Conservation (phyloP, 257 asterid genomes). For the Solanum ossicruentum region DNA sequence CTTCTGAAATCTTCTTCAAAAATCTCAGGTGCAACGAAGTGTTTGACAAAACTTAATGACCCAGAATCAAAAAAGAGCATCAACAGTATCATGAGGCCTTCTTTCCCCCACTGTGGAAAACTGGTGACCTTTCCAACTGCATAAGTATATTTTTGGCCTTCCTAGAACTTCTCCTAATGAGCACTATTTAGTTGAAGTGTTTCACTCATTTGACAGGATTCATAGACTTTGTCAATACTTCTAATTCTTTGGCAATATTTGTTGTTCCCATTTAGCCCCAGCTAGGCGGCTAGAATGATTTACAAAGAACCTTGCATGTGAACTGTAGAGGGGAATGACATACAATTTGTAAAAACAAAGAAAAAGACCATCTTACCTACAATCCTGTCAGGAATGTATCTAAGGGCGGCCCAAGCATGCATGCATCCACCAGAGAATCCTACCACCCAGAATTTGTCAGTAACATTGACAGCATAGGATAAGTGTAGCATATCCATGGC, state of each 20-base stretch:
- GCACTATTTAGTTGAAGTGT: not conserved
- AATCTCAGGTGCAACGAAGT: not conserved
- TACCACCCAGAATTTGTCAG: slow-evolving; percentile 82
- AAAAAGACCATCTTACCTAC: slow-evolving; percentile 35
- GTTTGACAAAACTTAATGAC: not conserved
- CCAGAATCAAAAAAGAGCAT: not conserved
- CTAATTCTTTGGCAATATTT: not conserved
- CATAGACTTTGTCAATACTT: not conserved
- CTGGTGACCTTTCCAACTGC: not conserved
- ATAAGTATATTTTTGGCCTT: not conserved
- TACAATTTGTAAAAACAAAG: not conserved
- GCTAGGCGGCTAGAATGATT: not conserved
- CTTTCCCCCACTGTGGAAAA: not conserved
- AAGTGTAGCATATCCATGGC: slow-evolving; percentile 83
- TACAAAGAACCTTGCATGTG: not conserved
- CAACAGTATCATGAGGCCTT: not conserved
- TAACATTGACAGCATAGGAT: slow-evolving; percentile 62
- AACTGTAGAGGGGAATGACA: not conserved
- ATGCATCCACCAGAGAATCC: slow-evolving; percentile 69
- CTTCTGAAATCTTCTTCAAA: not conserved
- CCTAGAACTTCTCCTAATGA: not conserved
- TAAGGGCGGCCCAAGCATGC: slow-evolving; percentile 94
- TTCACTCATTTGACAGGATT: not conserved
- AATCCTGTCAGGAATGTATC: slow-evolving; percentile 83
- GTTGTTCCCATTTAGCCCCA: not conserved